These are phyloP conservation scores for Coniferiporia weirii DNA, from an alignment of 1,284 basidiomycete species.

Conservation along the genomic window DNA sequence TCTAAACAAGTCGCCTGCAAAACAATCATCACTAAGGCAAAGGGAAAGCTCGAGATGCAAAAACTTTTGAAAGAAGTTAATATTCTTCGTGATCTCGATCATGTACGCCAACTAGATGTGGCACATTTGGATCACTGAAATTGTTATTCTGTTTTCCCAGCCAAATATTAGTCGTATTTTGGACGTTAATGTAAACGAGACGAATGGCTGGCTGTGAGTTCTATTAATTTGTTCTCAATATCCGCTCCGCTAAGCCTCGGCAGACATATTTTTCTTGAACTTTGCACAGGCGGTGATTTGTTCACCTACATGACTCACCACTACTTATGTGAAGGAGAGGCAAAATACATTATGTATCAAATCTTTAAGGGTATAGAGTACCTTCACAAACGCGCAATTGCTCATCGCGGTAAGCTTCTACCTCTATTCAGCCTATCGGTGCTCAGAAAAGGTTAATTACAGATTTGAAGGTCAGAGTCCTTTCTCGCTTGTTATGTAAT, in stretches of 20 bases:
- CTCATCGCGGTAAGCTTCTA: slow-evolving; percentile 62
- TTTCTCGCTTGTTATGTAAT: not conserved
- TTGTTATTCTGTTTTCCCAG: slow-evolving; percentile 31
- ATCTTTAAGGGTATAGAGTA: slow-evolving; percentile 69
- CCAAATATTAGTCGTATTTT: slow-evolving; percentile 79
- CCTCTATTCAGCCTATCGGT: not conserved
- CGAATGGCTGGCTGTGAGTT: slow-evolving; percentile 46
- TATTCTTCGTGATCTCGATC: slow-evolving; percentile 62
- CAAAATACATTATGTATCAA: slow-evolving; percentile 81
- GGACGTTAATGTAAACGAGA: slow-evolving; percentile 58
- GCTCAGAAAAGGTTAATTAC: slow-evolving; percentile 1
- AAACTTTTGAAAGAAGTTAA: slow-evolving; percentile 73
- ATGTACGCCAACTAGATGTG: slow-evolving; percentile 41
- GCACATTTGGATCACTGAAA: not conserved
- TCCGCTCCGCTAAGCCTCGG: not conserved
- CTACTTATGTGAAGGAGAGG: slow-evolving; percentile 69
- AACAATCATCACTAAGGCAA: slow-evolving; percentile 51
- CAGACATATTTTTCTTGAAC: slow-evolving; percentile 59
- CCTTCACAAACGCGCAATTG: slow-evolving; percentile 68
- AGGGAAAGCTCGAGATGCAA: slow-evolving; percentile 47
- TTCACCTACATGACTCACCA: slow-evolving; percentile 73
- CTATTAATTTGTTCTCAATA: not conserved
- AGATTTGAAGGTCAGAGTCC: slow-evolving; percentile 64
- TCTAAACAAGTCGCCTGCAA: slow-evolving; percentile 80
- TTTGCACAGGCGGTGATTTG: slow-evolving; percentile 73